phyloP scores from a whole-genome alignment of 768 basidiomycete genomes.

The Hydnum rufescens region DNA sequence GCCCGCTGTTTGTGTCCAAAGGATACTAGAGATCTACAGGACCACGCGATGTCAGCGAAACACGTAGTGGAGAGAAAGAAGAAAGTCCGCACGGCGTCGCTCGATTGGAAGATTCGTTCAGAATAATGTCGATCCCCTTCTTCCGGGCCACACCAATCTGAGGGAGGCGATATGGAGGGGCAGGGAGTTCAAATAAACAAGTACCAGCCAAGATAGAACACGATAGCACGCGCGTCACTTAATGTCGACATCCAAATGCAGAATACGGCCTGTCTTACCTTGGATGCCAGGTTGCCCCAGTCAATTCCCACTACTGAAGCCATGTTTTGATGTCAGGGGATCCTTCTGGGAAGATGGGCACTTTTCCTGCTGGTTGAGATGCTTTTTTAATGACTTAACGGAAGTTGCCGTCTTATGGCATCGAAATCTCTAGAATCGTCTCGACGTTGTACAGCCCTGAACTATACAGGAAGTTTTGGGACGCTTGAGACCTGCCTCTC shows the following conservation, averaged over 20 bases:
- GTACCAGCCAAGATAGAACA: slow-evolving; percentile 2
- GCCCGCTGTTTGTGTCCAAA: slow-evolving; percentile 82
- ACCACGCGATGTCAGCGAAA: background rate
- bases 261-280: slow-evolving; percentile 27
- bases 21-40: slow-evolving; percentile 67
- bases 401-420: too few relatives aligned
- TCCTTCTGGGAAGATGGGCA: too few relatives aligned
- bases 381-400: too few relatives aligned
- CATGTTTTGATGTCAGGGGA: too few relatives aligned
- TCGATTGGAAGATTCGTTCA: slow-evolving; percentile 95
- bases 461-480: too few relatives aligned
- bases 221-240: background rate
- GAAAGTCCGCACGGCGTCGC: slow-evolving; percentile 62
- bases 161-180: slow-evolving; percentile 10
- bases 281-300: slow-evolving; percentile 77
- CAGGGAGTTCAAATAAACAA: background rate
- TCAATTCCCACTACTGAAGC: slow-evolving; percentile 83
- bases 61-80: background rate
- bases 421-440: too few relatives aligned
- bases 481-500: too few relatives aligned
- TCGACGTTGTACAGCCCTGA: too few relatives aligned
- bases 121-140: slow-evolving; percentile 95
- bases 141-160: slow-evolving; percentile 92
- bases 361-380: too few relatives aligned
- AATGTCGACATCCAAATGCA: background rate